Conservation (phyloP, 192 early-diverging fungal genomes). For the Linnemannia exigua region DNA sequence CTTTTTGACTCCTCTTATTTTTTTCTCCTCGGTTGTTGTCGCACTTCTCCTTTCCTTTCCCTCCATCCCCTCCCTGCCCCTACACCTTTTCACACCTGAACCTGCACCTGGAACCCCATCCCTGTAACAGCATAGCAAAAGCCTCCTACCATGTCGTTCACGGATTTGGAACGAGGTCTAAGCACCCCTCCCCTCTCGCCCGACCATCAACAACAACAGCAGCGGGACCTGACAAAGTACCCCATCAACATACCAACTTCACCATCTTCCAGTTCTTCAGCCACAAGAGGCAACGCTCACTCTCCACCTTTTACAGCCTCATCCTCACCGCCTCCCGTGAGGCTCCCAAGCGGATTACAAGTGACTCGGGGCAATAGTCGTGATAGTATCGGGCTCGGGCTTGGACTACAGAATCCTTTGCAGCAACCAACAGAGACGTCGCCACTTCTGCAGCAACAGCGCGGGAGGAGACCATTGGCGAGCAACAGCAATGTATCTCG, state of each 20-base stretch:
- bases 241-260: background rate
- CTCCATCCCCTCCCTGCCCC: background rate
- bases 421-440: background rate
- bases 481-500: conserved; percentile 8
- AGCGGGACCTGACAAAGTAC: conserved; percentile 2
- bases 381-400: conserved; percentile 21
- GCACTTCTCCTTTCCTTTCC: background rate
- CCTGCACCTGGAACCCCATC: background rate
- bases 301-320: background rate
- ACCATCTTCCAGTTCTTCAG: background rate
- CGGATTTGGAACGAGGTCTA: conserved; percentile 39
- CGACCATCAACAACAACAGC: background rate
- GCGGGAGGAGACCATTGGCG: background rate
- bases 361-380: conserved; percentile 27
- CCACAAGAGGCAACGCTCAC: background rate
- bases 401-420: background rate
- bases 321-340: conserved; percentile 11
- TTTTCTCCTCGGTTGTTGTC: background rate
- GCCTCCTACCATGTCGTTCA: conserved; percentile 30
- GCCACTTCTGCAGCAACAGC: background rate
- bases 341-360: conserved; percentile 25
- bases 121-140: background rate
- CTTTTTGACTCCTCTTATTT: too few species aligned
- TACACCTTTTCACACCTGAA: background rate
- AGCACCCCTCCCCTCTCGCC: conserved; percentile 41